These are phyloP conservation scores for Tuctoria greenei DNA, from an alignment of 176 grass and related monocot genomes.

Conservation along the genomic window DNA sequence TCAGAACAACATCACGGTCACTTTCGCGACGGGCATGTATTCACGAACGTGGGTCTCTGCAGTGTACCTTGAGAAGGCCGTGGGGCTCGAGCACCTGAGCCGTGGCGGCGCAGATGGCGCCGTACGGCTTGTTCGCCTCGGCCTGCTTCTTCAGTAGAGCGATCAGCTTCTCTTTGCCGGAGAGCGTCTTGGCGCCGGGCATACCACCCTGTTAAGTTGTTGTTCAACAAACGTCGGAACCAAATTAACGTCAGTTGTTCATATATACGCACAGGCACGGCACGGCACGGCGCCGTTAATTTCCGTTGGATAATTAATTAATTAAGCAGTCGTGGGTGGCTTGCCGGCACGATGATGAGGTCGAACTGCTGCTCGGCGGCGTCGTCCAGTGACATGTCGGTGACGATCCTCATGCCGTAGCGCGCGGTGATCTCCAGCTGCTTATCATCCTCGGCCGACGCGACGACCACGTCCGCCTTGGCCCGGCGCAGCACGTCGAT, in stretches of 20 bases:
- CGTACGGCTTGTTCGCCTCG: constrained; percentile 44
- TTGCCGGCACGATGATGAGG: constrained; percentile 58
- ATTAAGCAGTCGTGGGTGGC: not conserved
- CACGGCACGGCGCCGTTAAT: too few relatives aligned
- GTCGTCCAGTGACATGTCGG: constrained; percentile 50
- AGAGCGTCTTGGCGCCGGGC: constrained; percentile 47
- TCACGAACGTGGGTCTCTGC: not conserved
- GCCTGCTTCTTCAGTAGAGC: constrained; percentile 51
- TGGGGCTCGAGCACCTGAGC: constrained; percentile 60
- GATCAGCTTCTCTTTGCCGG: constrained; percentile 38
- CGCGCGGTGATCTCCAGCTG: constrained; percentile 40
- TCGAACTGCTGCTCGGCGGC: constrained; percentile 42
- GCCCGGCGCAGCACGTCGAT: constrained; percentile 58
- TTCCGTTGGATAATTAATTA: not conserved
- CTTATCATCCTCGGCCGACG: constrained; percentile 49
- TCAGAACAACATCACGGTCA: not conserved
- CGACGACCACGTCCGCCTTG: constrained; percentile 54
- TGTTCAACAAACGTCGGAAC: not conserved
- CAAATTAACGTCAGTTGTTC: not conserved
- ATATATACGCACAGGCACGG: not conserved
- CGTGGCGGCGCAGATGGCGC: constrained; percentile 54
- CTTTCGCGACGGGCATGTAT: not conserved
- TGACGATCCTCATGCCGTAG: constrained; percentile 44
- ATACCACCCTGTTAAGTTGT: constrained; percentile 67
- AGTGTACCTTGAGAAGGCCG: constrained; percentile 44